Conservation (phyloP, 1,284 basidiomycete genomes). For the Ustilago esculenta region DNA sequence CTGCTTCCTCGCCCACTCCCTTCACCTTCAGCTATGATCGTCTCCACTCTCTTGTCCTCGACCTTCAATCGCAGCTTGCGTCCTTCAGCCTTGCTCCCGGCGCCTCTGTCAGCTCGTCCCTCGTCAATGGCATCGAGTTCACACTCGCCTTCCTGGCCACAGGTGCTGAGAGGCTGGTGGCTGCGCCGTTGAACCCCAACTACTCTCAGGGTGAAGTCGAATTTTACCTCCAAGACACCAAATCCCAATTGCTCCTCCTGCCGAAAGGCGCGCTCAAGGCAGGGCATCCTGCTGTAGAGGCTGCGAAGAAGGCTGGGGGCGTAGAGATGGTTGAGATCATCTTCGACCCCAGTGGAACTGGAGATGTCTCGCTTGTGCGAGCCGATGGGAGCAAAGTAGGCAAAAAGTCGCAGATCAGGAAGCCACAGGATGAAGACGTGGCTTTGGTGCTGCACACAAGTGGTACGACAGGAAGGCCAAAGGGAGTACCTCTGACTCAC, state of each 20-base stretch:
- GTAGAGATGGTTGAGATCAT: constrained; percentile 63
- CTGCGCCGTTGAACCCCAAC: constrained; percentile 69
- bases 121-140: constrained; percentile 68
- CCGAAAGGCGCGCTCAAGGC: constrained; percentile 53
- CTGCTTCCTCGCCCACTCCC: constrained; percentile 48
- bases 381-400: constrained; percentile 39
- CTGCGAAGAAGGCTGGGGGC: constrained; percentile 45
- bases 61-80: constrained; percentile 57
- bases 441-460: constrained; percentile 73
- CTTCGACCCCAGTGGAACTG: constrained; percentile 50
- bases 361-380: constrained; percentile 42
- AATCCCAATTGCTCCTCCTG: constrained; percentile 64
- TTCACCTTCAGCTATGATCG: constrained; percentile 49
- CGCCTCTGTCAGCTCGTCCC: constrained; percentile 59
- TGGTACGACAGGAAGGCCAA: constrained; percentile 74
- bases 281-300: constrained; percentile 43
- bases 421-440: constrained; percentile 51
- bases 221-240: constrained; percentile 68
- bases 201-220: constrained; percentile 68
- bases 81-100: constrained; percentile 42
- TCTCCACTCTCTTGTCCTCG: constrained; percentile 47
- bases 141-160: constrained; percentile 68
- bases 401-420: constrained; percentile 15
- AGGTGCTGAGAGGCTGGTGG: constrained; percentile 65
- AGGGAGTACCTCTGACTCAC: constrained; percentile 73